These are phyloP conservation scores for Trichoderma harzianum DNA, from an alignment of 2,329 filamentous ascomycete genomes.

Conservation along the genomic window DNA sequence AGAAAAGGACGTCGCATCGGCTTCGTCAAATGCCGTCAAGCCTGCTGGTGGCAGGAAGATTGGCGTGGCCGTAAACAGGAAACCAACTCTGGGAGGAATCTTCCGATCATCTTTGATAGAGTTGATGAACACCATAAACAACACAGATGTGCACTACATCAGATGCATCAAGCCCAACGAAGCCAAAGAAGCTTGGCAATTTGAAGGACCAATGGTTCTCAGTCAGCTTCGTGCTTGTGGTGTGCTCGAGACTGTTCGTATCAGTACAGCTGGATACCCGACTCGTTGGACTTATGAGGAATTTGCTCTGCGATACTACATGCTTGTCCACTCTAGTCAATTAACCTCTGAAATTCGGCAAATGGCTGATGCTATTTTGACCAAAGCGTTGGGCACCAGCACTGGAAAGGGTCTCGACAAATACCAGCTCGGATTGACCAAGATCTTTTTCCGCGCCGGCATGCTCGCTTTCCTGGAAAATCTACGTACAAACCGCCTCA, in stretches of 20 bases:
- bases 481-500: slow-evolving; percentile 81
- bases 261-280: slow-evolving; percentile 94
- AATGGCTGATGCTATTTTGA: slow-evolving; percentile 90
- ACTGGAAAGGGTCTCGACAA: slow-evolving; percentile 78
- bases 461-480: slow-evolving; percentile 99
- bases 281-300: slow-evolving; percentile 99
- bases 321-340: slow-evolving; percentile 83
- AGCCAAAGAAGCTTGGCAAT: slow-evolving; percentile 94
- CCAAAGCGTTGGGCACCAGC: slow-evolving; percentile 78
- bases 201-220: slow-evolving; percentile 97
- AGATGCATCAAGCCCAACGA: slow-evolving; percentile 99
- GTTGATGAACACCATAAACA: slow-evolving; percentile 96
- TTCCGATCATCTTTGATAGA: slow-evolving; percentile 99
- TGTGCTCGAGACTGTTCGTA: slow-evolving; percentile 97
- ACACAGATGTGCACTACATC: slow-evolving; percentile 98
- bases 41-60: slow-evolving; percentile 79
- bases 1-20: slow-evolving; percentile 75
- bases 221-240: slow-evolving; percentile 96
- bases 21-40: slow-evolving; percentile 69
- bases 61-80: slow-evolving; percentile 88
- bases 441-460: slow-evolving; percentile 98
- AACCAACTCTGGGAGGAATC: slow-evolving; percentile 94
- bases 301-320: slow-evolving; percentile 96
- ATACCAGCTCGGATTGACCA: slow-evolving; percentile 95
- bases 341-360: slow-evolving; percentile 93